These are phyloP conservation scores for Kalmusia sp. DNA, from an alignment of 2,329 filamentous ascomycete species.

Conservation along the genomic window DNA sequence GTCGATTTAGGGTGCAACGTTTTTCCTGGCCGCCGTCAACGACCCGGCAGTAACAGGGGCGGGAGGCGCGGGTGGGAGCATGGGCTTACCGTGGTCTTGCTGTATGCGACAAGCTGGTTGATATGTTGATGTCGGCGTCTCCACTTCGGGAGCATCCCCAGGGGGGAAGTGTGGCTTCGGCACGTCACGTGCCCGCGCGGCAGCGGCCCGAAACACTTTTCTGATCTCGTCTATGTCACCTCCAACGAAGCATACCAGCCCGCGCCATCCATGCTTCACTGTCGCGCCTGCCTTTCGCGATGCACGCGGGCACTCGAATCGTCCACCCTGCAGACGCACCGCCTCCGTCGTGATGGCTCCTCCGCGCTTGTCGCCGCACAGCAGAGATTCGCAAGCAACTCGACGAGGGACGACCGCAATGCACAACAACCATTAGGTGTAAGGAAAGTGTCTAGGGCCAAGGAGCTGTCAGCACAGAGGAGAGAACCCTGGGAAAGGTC, in stretches of 20 bases:
- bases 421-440: slow-evolving; percentile 5
- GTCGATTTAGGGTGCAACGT: slow-evolving; percentile 33
- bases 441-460: slow-evolving; percentile 13
- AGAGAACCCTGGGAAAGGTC: slow-evolving; percentile 38
- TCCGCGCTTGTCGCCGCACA: slow-evolving; percentile 22
- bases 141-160: not conserved
- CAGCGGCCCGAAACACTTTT: slow-evolving; percentile 7
- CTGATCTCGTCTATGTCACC: slow-evolving; percentile 7
- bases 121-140: not conserved
- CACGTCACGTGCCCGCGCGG: not conserved
- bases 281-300: slow-evolving; percentile 53
- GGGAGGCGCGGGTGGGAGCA: not conserved
- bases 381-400: slow-evolving; percentile 20
- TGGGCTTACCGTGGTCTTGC: not conserved
- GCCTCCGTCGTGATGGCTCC: slow-evolving; percentile 30
- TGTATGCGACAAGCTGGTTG: slow-evolving; percentile 1
- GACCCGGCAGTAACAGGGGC: slow-evolving; percentile 12
- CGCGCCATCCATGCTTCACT: slow-evolving; percentile 51
- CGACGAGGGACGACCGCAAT: slow-evolving; percentile 10
- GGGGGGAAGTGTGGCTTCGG: not conserved
- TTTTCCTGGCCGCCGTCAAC: slow-evolving; percentile 23
- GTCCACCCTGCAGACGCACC: slow-evolving; percentile 23
- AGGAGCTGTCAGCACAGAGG: not conserved
- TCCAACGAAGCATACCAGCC: slow-evolving; percentile 13
- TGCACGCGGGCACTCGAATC: slow-evolving; percentile 51